These are phyloP conservation scores for Phytopythium kandeliae DNA, from an alignment of 352 stramenopile genomes.

Conservation along the genomic window DNA sequence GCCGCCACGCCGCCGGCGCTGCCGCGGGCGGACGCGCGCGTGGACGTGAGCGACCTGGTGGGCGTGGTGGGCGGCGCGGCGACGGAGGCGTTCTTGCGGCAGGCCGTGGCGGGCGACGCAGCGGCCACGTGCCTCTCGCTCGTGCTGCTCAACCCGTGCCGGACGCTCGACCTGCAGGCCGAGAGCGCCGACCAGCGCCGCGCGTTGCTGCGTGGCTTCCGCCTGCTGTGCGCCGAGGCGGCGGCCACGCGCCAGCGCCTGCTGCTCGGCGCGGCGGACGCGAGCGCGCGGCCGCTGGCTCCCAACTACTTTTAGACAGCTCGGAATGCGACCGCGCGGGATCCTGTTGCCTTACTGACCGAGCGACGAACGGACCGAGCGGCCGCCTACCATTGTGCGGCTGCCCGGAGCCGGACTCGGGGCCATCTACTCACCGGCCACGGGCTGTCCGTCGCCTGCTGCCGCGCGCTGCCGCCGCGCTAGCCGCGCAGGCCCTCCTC, in stretches of 20 bases:
- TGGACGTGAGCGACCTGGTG: conserved; percentile 44
- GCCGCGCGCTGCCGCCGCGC: no score
- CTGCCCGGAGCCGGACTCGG: not conserved
- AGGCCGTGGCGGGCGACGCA: conserved; percentile 7
- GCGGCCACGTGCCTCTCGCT: conserved; percentile 56
- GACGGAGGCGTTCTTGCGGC: conserved; percentile 41
- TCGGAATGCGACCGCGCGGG: not conserved
- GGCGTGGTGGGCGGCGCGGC: conserved; percentile 38
- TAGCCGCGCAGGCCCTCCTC: conserved; percentile 56
- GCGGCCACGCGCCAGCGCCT: conserved; percentile 23
- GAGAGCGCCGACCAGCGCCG: conserved; percentile 47
- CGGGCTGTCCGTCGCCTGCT: not conserved
- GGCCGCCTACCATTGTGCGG: not conserved
- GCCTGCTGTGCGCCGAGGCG: conserved; percentile 43
- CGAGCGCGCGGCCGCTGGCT: not conserved
- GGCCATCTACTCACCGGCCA: not conserved
- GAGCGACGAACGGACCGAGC: not conserved
- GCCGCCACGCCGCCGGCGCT: conserved; percentile 18
- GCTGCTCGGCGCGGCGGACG: not conserved
- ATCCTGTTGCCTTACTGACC: no score
- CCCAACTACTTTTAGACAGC: conserved; percentile 3
- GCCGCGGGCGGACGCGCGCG: conserved; percentile 38
- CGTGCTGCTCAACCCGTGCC: conserved; percentile 62
- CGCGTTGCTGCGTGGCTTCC: conserved; percentile 47
- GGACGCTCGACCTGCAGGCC: conserved; percentile 58